These are phyloP conservation scores for Penicillium brasilianum DNA, from an alignment of 2,329 filamentous ascomycete species.

Conservation along the genomic window DNA sequence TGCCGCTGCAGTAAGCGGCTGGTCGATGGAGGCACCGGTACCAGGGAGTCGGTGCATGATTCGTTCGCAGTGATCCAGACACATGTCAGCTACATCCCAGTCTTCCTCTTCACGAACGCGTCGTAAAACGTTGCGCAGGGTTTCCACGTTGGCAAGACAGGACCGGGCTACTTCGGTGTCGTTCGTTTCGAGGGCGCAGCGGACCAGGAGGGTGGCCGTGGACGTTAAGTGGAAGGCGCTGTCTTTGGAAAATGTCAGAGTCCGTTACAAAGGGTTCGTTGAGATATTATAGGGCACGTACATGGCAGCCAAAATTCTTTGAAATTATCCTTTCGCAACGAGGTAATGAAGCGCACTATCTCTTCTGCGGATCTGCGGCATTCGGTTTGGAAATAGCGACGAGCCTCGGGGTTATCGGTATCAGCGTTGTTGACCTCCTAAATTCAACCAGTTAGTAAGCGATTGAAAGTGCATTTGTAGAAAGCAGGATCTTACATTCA, in stretches of 20 bases:
- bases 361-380: conserved; percentile 51
- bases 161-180: conserved; percentile 52
- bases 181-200: conserved; percentile 58
- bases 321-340: conserved; percentile 53
- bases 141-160: conserved; percentile 55
- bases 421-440: conserved; percentile 51
- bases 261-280: neutral
- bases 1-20: conserved; percentile 25
- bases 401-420: conserved; percentile 53
- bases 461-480: neutral
- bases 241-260: conserved; percentile 36
- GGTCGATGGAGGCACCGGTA: conserved; percentile 26
- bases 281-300: conserved; percentile 28
- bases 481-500: conserved; percentile 45
- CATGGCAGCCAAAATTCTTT: conserved; percentile 59
- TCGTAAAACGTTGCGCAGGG: conserved; percentile 54
- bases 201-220: conserved; percentile 58
- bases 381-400: conserved; percentile 55
- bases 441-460: conserved; percentile 17
- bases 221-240: conserved; percentile 60
- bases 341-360: conserved; percentile 57
- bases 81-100: conserved; percentile 63
- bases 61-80: conserved; percentile 55
- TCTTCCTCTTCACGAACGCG: conserved; percentile 56
- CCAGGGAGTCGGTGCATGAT: conserved; percentile 50